phyloP scores from a whole-genome alignment of 2,329 filamentous ascomycete genomes.

The Fusarium ramigenum region DNA sequence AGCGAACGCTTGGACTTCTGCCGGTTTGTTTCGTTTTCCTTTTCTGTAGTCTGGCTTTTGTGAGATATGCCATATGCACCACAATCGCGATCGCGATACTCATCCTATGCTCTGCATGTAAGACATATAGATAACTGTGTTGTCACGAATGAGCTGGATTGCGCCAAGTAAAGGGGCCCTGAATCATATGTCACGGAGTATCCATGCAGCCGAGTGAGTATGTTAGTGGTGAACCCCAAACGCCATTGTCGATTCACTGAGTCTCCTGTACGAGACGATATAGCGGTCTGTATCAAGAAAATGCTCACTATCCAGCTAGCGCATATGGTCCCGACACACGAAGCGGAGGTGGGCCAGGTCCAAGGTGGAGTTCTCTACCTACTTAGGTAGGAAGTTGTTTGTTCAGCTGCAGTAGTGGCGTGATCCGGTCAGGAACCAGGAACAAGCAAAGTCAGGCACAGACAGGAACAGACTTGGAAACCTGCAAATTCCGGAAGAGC shows the following conservation, averaged over 20 bases:
- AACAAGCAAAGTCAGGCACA: slow-evolving; percentile 28
- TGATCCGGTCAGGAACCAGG: slow-evolving; percentile 36
- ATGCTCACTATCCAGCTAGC: not conserved
- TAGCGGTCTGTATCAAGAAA: slow-evolving; percentile 25
- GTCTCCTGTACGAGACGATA: not conserved
- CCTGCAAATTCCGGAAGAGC: slow-evolving; percentile 11
- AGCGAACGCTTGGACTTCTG: slow-evolving; percentile 25
- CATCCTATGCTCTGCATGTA: not conserved
- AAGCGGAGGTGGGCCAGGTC: slow-evolving; percentile 18
- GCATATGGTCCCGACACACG: not conserved
- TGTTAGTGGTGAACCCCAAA: not conserved
- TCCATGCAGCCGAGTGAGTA: not conserved
- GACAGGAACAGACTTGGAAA: slow-evolving; percentile 12
- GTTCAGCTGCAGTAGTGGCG: slow-evolving; percentile 27
- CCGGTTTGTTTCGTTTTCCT: slow-evolving; percentile 24
- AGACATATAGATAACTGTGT: slow-evolving; percentile 3
- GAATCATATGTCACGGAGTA: not conserved
- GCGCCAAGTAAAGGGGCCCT: not conserved
- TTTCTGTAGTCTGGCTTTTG: not conserved
- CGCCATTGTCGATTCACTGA: not conserved
- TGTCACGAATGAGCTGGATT: not conserved
- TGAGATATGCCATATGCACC: slow-evolving; percentile 16
- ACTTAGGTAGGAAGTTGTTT: not conserved
- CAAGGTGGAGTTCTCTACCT: slow-evolving; percentile 21
- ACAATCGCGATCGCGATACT: not conserved